phyloP scores from a whole-genome alignment of 768 basidiomycete species.

The Collybiopsis confluens region DNA sequence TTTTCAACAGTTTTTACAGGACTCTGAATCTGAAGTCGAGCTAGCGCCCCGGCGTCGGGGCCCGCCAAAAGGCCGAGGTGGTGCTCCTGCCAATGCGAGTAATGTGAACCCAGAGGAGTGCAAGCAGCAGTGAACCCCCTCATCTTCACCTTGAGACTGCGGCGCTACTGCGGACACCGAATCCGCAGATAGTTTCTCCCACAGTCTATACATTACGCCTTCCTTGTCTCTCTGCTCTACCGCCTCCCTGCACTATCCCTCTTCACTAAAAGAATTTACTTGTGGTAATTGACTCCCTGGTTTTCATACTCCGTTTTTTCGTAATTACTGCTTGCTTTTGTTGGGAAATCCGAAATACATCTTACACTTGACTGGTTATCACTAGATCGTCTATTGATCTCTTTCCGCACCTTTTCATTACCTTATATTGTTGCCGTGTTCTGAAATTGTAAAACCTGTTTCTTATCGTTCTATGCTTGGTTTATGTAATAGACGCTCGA shows the following conservation, averaged over 20 bases:
- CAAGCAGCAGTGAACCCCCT: constrained; percentile 79
- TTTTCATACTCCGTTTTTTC: not conserved
- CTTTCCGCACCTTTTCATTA: not conserved
- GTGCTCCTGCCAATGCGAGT: constrained; percentile 31
- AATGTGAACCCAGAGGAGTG: constrained; percentile 81
- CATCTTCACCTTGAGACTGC: too few relatives aligned
- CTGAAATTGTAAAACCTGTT: not conserved
- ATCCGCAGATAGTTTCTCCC: too few relatives aligned
- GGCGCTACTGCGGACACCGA: too few relatives aligned
- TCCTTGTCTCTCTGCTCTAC: too few relatives aligned
- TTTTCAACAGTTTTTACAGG: constrained; percentile 30
- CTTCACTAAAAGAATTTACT: too few relatives aligned
- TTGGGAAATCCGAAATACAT: not conserved
- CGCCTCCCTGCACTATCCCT: too few relatives aligned
- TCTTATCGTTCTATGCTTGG: not conserved
- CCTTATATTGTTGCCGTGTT: not conserved
- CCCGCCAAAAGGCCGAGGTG: constrained; percentile 53
- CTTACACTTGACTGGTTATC: not conserved
- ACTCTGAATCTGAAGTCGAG: constrained; percentile 70
- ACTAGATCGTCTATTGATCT: not conserved
- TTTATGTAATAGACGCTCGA: not conserved
- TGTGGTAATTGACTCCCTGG: too few relatives aligned
- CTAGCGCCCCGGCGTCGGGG: constrained; percentile 49
- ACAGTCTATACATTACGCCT: too few relatives aligned
- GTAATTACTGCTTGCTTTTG: not conserved